Percentiles rank a stretch among this genome's conserved stretches.
phyloP scores from a whole-genome alignment of 2,329 filamentous ascomycete genomes.

The Ascochyta rabiei region DNA sequence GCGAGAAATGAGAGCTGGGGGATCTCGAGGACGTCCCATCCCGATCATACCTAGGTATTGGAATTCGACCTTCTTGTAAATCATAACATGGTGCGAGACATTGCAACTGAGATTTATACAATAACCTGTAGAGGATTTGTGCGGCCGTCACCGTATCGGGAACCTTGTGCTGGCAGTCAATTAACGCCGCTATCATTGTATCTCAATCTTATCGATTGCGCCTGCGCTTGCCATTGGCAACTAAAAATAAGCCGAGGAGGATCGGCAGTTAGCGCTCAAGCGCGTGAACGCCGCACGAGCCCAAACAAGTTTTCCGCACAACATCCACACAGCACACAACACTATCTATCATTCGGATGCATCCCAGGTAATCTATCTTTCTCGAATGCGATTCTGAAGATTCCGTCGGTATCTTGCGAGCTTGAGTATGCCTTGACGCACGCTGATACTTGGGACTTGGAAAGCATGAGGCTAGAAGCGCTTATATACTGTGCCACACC shows the following conservation, averaged over 20 bases:
- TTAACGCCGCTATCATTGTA: slow-evolving; percentile 12
- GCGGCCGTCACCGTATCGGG: background rate
- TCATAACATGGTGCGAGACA: background rate
- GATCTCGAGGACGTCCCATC: background rate
- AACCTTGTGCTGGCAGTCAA: slow-evolving; percentile 14
- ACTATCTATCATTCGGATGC: background rate
- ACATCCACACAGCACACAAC: background rate
- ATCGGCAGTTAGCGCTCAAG: slow-evolving; percentile 27
- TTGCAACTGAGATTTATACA: background rate
- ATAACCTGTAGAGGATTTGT: background rate
- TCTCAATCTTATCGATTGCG: slow-evolving; percentile 23
- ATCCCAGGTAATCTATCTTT: background rate
- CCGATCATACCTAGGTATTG: background rate
- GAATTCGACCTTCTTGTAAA: background rate
- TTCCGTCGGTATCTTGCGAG: background rate
- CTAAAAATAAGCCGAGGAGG: slow-evolving; percentile 12
- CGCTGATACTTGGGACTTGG: slow-evolving; percentile 4
- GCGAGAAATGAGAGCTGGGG: background rate
- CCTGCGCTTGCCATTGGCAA: slow-evolving; percentile 10
- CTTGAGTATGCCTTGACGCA: background rate
- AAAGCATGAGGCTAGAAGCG: slow-evolving; percentile 29
- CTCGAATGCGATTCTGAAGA: background rate
- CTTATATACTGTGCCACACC: slow-evolving; percentile 35
- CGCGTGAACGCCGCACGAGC: slow-evolving; percentile 16
- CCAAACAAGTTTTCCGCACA: slow-evolving; percentile 7